Base-by-base conservation (phyloP, 1,139 yeast genomes). In the Candida sanyaensis region DNA sequence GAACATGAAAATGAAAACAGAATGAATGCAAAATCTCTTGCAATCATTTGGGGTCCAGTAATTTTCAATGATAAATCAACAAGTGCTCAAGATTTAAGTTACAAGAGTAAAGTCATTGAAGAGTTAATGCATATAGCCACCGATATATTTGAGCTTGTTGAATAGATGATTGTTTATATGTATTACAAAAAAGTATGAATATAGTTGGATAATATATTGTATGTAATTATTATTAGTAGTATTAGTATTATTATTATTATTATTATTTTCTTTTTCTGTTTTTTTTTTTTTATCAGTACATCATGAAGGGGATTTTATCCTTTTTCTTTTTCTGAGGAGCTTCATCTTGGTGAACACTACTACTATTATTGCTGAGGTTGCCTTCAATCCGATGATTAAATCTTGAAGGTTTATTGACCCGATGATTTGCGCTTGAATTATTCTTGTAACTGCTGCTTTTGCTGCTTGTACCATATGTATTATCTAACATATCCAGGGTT, bases 31-130 rank as follows among this genome's bases (percentile, higher is more conserved):
- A 86, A 84, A 59, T 85, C 86, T 49, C 68, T 92, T 57, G 87
- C 96, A 41, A 88, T 88, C 43, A 90, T 92, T 44, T 93, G 99
- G 98, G 97, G 97, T 0, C 96, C 97, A 10, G 89, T 90, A 2
- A 69, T 93, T 44, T 78, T 93, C 63, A 79, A 81, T 45, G 88
- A 82, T 58, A 80, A 78, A 52, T 80, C 81, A 34, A 69, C 78
- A 62, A 84, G 82, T 56, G 85, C 88, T 5, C 89, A 85, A 52
- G 97, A 90, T 58, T 81, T 91, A 68, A 85, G 88, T 49, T 83
- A 80, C 54, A 95, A 91, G 69, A 88, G 91, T 50, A 80, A 83
- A 52, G 88, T 90, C 5, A 81, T 92, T 59, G 96, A 91, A 63
- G 93, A 91, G 50, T 78, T 92, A 59, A 81, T 92, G 73, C 67